These are phyloP conservation scores for Brassica carinata DNA, from an alignment of 345 rosid species.

Conservation along the genomic window DNA sequence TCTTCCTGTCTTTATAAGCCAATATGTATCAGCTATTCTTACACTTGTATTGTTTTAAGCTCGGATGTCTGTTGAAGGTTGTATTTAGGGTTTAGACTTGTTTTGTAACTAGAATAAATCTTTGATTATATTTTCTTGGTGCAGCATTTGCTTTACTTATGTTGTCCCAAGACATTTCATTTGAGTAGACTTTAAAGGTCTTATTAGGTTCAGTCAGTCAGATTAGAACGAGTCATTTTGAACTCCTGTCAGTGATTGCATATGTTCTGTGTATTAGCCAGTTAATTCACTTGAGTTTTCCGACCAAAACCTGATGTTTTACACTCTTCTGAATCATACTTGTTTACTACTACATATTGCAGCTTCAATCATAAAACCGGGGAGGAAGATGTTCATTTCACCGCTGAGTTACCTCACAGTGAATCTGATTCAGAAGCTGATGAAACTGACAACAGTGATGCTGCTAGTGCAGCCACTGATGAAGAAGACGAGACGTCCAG, in stretches of 20 bases:
- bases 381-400: conserved; percentile 84
- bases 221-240: not conserved
- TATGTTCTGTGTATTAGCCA: not conserved
- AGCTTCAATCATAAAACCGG: conserved; percentile 96
- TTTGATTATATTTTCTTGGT: not conserved
- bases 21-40: not conserved
- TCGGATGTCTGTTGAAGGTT: not conserved
- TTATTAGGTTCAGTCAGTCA: not conserved
- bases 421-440: conserved; percentile 53
- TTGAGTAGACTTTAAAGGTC: not conserved
- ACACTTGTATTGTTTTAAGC: not conserved
- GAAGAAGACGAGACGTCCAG: conserved; percentile 40
- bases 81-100: not conserved
- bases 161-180: not conserved
- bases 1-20: conserved; percentile 8
- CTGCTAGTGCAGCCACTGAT: conserved; percentile 24
- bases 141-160: not conserved
- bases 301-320: not conserved
- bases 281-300: not conserved
- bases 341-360: conserved; percentile 22
- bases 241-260: not conserved
- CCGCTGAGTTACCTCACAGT: conserved; percentile 49
- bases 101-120: not conserved
- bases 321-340: conserved; percentile 6
- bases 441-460: conserved; percentile 22